Conservation (phyloP, 345 rosid species). For the Angophora floribunda region DNA sequence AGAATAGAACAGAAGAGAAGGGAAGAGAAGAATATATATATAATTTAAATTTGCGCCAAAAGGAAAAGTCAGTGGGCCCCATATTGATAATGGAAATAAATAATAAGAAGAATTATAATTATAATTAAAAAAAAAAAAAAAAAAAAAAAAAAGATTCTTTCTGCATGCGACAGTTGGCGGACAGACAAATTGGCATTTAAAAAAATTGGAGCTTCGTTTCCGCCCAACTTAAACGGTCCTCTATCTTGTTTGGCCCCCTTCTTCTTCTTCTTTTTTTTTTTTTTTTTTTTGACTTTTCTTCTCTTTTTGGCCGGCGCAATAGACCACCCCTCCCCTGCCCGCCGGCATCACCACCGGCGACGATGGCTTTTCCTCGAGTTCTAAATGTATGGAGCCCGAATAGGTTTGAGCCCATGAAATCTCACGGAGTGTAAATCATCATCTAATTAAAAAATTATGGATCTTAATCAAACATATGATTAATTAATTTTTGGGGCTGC, state of each 20-base stretch:
- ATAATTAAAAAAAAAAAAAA: too few relatives aligned
- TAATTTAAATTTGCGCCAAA: not conserved
- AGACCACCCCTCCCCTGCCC: not conserved
- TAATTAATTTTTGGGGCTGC: too few relatives aligned
- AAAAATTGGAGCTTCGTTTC: not conserved
- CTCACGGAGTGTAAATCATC: not conserved
- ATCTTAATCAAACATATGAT: accelerated
- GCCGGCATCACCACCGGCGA: not conserved
- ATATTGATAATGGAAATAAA: not conserved
- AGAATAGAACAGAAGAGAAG: not conserved
- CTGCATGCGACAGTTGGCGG: not conserved
- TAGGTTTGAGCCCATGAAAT: not conserved
- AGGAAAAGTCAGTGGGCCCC: not conserved
- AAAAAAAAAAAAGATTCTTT: not conserved
- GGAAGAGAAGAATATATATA: not conserved
- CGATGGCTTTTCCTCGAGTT: not conserved
- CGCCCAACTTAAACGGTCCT: not conserved
- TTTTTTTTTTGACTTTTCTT: not conserved
- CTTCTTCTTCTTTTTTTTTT: too few relatives aligned
- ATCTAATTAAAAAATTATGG: accelerated
- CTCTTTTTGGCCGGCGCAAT: not conserved
- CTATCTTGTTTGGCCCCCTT: not conserved
- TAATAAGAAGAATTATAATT: not conserved
- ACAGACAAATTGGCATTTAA: not conserved
- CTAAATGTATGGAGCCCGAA: not conserved